Evolutionary conservation across 495 filamentous ascomycete species (phyloP).

Genomic region (Hyaloscypha bicolor): DNA sequence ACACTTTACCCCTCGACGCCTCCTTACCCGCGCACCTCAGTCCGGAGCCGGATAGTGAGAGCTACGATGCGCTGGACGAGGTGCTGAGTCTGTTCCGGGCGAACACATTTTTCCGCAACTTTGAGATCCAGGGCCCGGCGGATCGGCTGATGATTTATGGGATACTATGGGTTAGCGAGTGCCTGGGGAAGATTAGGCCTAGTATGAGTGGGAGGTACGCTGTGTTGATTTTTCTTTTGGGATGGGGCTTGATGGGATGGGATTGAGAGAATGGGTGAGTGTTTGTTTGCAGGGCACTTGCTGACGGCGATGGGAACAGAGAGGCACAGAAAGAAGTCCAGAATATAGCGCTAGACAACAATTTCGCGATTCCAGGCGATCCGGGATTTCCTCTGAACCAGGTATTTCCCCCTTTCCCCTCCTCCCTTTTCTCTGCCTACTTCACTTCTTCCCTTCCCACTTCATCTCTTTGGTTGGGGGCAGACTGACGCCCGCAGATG

Average conservation of each 20-base stretch:
- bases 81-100: slow-evolving; percentile 90
- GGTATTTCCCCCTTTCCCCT: slow-evolving; percentile 38
- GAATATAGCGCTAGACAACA: slow-evolving; percentile 73
- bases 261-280: neutral
- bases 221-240: slow-evolving; percentile 1
- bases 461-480: neutral
- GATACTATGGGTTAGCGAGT: slow-evolving; percentile 90
- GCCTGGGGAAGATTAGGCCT: slow-evolving; percentile 81
- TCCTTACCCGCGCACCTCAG: slow-evolving; percentile 69
- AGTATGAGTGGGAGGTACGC: slow-evolving; percentile 53
- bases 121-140: slow-evolving; percentile 96
- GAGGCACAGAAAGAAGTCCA: slow-evolving; percentile 57
- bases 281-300: neutral
- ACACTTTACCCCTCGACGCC: slow-evolving; percentile 67
- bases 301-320: slow-evolving; percentile 28
- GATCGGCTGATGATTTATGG: slow-evolving; percentile 96
- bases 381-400: slow-evolving; percentile 92
- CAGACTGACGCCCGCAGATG: slow-evolving; percentile 40
- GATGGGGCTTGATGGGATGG: slow-evolving; percentile 2
- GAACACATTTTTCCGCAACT: slow-evolving; percentile 99
- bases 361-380: slow-evolving; percentile 95
- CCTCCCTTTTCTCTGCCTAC: neutral
- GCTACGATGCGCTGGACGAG: slow-evolving; percentile 95
- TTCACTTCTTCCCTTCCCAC: neutral
- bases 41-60: slow-evolving; percentile 81